Evolutionary conservation across 148 eudicot species (phyloP), one percentile per base, ranked within the genome.

Genomic region (Camellia japonica): DNA sequence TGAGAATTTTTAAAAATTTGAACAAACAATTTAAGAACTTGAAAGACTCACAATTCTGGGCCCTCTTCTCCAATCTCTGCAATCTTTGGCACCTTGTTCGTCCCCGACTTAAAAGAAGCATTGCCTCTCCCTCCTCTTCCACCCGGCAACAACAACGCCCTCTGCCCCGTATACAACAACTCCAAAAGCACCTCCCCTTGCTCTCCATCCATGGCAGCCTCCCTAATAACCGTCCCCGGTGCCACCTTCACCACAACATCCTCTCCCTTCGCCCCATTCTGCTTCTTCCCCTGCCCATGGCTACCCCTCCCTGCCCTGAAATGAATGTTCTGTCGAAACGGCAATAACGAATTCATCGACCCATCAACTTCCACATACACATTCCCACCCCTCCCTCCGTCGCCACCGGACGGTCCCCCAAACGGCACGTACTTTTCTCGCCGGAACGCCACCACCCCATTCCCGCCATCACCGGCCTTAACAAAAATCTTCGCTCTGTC

Each of bases 81-180:
- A 79, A 96, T 93, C 90, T 76, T 92, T 1, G 99, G 99, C 80
- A 87, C 99, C 92, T 87, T 93, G 83, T 93, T 96, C 71, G 78
- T 65, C 70, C 98, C 98, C 2, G 99, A 86, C 82, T 96, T 96
- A 81, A 96, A 96, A 60, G 99, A 91, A 6, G 93, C 92, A 83
- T 96, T 96, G 13, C 99, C 98, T 85, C 99, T 88, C 41, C 99
- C 99, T 71, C 99, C 97, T 84, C 94, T 90, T 15, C 98, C 99
- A 20, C 99, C 99, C 0, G 89, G 90, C 86, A 96, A 85, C 78
- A 96, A 72, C 89, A 96, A 81, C 2, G 95, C 99, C 87, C 83
- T 91, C 83, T 96, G 93, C 20, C 99, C 97, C 0, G 91, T 90
- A 82, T 84, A 74, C 88, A 96, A 79, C 92, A 96, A 74, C 90